Evolutionary conservation across 2,329 filamentous ascomycete genomes (phyloP), one percentile per base, ranked within the genome.

Genomic region (Alternaria incomplexa): DNA sequence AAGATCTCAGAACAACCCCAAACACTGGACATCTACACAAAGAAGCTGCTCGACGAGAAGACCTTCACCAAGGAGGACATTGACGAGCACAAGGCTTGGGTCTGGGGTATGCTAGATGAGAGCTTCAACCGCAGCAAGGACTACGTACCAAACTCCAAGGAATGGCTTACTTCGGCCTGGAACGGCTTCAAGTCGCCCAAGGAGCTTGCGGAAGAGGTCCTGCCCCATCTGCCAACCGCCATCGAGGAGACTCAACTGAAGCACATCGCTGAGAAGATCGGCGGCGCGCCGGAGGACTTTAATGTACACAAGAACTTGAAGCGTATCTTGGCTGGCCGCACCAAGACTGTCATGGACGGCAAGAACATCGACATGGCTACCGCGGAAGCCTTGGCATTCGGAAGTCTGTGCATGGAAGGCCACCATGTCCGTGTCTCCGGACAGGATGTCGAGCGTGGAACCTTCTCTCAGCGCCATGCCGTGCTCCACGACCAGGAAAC

Each of bases 131-230:
- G 95, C 83, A 97, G 94, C 83, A 98, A 96, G 83, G 95, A 99
- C 76, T 99, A 99, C 83, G 91, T 95, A 81, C 93, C 96, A 48
- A 96, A 92, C 44, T 92, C 94, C 70, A 97, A 97, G 84, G 96
- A 99, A 83, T 99, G 96, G 96, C 90, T 97, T 72, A 98, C 96
- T 9, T 97, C 94, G 55, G 95, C 96, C 60, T 99, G 96, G 96
- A 97, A 99, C 84, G 95, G 95, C 66, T 98, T 99, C 89, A 98
- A 98, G 85, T 97, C 94, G 30, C 96, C 96, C 75, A 98, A 97
- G 86, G 96, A 99, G 83, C 86, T 99, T 67, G 94, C 95, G 30
- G 96, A 91, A 23, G 96, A 99, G 84, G 90, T 98, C 48, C 86
- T 99, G 55, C 94, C 95, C 54, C 96, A 99, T 83, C 88, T 93